Evolutionary conservation across 2,329 filamentous ascomycete genomes (phyloP), one percentile per base, ranked within the genome.

Genomic region (Neonectria ditissima): DNA sequence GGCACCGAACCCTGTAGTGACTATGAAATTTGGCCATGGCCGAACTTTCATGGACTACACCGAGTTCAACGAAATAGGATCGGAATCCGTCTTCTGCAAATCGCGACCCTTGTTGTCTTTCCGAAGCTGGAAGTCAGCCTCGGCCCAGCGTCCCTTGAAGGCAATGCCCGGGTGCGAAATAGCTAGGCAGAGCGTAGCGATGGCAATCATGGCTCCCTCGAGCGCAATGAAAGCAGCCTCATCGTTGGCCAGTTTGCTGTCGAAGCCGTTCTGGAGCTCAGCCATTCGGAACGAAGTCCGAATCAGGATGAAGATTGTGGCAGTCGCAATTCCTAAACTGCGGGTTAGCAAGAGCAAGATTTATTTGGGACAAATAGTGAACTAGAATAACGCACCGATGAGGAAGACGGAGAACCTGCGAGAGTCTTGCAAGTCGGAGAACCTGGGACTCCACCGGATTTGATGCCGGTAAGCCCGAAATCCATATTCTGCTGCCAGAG

Each of bases 311-410:
- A 37, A 57, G 10, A 67, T n/a, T 1, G 66, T 68, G 7, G 66
- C 58, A 45, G 59, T 32, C 0, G 51, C 10, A 22, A 60, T 55
- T 5, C 61, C 64, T 68, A 34, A 3, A 20, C 18, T 11, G 39
- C 91, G 77, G 1, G 88, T 89, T 76, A 92, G 91, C 16, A 93
- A 78, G 11, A 87, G 89, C 77, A 92, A 92, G 78, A 93, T 90
- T 52, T 89, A 89, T 90, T 52, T 89, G 89, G 50, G 87, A 90
- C 56, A 91, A 90, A 45, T 89, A 90, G 69, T 90, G 86, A 66
- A 89, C 89, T 3, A n/a, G 1, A n/a, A 39, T 8, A 9, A 2
- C 14, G 22, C 44, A 69, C 62, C 58, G 9, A 66, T 57, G 6
- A 69, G 55, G 48, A 69, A 69, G 20, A 26, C 32, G 9, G 58